phyloP scores from a whole-genome alignment of 2,329 filamentous ascomycete genomes.

The Fusarium haematococcum region DNA sequence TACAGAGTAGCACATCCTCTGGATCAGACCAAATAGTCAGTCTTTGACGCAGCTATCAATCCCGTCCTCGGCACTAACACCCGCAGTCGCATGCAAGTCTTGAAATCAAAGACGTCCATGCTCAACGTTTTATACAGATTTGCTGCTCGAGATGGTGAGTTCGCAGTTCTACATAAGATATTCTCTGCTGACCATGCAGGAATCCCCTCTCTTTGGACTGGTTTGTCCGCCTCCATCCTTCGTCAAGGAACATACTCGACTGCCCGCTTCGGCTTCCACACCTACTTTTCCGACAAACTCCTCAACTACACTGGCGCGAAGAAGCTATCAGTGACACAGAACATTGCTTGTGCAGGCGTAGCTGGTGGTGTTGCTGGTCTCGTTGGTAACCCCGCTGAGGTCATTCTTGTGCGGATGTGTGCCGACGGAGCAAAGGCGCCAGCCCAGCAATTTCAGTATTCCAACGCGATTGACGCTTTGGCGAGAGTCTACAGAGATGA shows the following conservation, averaged over 20 bases:
- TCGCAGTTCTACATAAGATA: rapidly evolving
- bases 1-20: slow-evolving; percentile 54
- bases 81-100: slow-evolving; percentile 57
- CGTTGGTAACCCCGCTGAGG: slow-evolving; percentile 60
- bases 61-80: background rate
- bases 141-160: slow-evolving; percentile 54
- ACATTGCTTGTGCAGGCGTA: slow-evolving; percentile 54
- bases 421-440: slow-evolving; percentile 56
- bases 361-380: slow-evolving; percentile 57
- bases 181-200: slow-evolving; percentile 41
- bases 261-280: slow-evolving; percentile 57
- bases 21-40: slow-evolving; percentile 60
- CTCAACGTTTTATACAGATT: slow-evolving; percentile 53
- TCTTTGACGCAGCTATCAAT: too few species aligned
- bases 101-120: slow-evolving; percentile 55
- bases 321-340: slow-evolving; percentile 48
- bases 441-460: slow-evolving; percentile 52
- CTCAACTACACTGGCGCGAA: slow-evolving; percentile 43
- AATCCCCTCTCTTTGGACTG: slow-evolving; percentile 56
- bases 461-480: slow-evolving; percentile 51
- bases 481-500: slow-evolving; percentile 49
- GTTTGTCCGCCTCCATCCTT: slow-evolving; percentile 57
- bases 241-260: slow-evolving; percentile 59
- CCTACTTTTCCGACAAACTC: slow-evolving; percentile 48
- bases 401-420: slow-evolving; percentile 59